Evolutionary conservation across 202 grass and related monocot species (phyloP).

Genomic region (Brachypodium distachyon): DNA sequence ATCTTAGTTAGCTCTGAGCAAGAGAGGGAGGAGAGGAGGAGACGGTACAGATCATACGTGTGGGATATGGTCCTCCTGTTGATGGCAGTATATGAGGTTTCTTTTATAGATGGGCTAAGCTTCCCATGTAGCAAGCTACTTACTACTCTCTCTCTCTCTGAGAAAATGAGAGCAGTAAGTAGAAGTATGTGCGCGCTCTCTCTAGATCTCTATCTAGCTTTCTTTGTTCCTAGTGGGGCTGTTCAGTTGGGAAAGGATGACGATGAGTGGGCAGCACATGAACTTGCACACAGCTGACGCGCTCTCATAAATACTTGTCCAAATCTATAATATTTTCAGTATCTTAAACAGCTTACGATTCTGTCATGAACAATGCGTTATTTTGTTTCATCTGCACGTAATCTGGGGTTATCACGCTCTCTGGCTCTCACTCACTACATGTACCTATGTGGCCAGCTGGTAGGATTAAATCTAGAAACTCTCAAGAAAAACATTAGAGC

Average conservation of each 20-base stretch:
- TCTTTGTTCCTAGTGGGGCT: constrained; percentile 8
- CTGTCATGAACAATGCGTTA: constrained; percentile 4
- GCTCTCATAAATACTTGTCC: constrained; percentile 37
- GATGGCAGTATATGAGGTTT: constrained; percentile 36
- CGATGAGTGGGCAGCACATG: constrained; percentile 60
- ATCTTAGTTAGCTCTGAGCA: constrained; percentile 1
- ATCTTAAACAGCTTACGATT: neutral
- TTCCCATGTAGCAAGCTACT: neutral
- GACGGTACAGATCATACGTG: constrained; percentile 25
- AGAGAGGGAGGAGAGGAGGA: neutral
- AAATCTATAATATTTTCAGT: neutral
- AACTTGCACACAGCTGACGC: constrained; percentile 36
- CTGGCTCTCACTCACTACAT: neutral
- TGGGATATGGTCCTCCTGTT: constrained; percentile 40
- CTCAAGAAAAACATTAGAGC: neutral
- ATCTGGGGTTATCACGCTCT: neutral
- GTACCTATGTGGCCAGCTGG: neutral
- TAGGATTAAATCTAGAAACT: neutral
- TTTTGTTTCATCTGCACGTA: constrained; percentile 1
- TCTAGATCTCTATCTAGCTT: neutral
- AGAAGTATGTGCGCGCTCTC: neutral
- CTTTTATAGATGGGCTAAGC: constrained; percentile 39
- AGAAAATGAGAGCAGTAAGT: neutral
- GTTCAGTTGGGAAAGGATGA: constrained; percentile 33
- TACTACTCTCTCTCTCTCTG: neutral